Base-by-base conservation (phyloP, 108 stramenopile genomes). In the Pseudonitzschia pungens region DNA sequence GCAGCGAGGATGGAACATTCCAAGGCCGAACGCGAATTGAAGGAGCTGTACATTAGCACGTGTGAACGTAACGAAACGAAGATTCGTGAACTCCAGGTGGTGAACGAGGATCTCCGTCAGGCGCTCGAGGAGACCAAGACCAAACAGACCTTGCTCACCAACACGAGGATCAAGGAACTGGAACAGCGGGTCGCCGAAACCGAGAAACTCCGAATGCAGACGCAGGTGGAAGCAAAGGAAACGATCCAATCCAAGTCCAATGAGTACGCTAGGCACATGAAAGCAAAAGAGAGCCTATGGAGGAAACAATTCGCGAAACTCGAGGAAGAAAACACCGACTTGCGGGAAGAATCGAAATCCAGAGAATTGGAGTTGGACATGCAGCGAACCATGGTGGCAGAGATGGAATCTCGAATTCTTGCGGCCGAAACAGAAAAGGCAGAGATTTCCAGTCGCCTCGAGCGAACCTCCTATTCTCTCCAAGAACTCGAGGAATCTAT, bases 21-120 rank as follows among this genome's bases (percentile, higher is more conserved):
- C 8, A 70, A 74, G 24, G 56, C 79, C 5, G 79, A 80, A 50
- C 60, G 53, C 6, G 79, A 80, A 32, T 52, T 75, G 22, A 80
- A 74, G 52, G 79, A 75, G 2, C 51, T 80, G 32, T 80, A 74
- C 33, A 45, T 67, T 11, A 11, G 28, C n/a, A 71, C 58, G 29
- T 32, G 55, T 15, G 51, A 56, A 42, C 48, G 69, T n/a, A 68
- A 57, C n/a, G 73, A 80, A 42, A 27, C 0, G 4, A 69, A 63
- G 31, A 74, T 75, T 32, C 50, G 42, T 0, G 78, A 79, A 26
- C 72, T 79, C 4, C 64, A 70, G 27, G 68, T 59, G 16, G 44
- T 24, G 22, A 73, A 57, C 24, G 42, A 63, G 10, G 24, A 24
- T 16, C 68, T 79, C 41, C 65, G 44, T 0, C 50, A 76, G 18